phyloP scores from a whole-genome alignment of 2,329 filamentous ascomycete genomes.

The Cryphonectria nitschkei region DNA sequence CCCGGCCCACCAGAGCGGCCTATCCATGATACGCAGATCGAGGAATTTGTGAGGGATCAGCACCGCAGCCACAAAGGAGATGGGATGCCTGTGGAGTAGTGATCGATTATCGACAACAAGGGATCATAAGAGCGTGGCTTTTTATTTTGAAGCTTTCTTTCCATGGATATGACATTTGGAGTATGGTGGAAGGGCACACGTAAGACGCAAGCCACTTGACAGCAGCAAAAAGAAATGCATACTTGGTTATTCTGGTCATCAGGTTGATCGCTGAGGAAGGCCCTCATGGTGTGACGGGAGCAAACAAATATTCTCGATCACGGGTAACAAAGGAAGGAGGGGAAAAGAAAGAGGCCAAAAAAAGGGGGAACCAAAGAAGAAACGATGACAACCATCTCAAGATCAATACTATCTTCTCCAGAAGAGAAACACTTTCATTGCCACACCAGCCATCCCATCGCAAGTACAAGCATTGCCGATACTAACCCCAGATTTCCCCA shows the following conservation, averaged over 20 bases:
- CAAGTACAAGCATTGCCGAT: not conserved
- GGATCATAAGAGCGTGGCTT: not conserved
- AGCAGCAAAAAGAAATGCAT: too few relatives aligned
- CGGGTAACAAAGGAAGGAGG: not conserved
- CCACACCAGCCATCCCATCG: slow-evolving; percentile 10
- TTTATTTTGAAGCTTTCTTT: not conserved
- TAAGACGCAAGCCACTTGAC: not conserved
- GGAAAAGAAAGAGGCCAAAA: too few relatives aligned
- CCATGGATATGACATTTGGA: not conserved
- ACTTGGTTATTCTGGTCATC: not conserved
- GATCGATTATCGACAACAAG: not conserved
- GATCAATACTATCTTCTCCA: not conserved
- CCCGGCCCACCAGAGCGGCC: slow-evolving; percentile 49
- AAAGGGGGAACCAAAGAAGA: too few relatives aligned
- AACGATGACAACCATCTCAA: not conserved
- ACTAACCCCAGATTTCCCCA: slow-evolving; percentile 13
- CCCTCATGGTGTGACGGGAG: not conserved
- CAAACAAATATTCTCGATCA: not conserved
- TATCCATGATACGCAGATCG: slow-evolving; percentile 52
- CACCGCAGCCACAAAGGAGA: slow-evolving; percentile 49
- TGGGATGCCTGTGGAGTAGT: slow-evolving; percentile 20
- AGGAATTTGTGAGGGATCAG: slow-evolving; percentile 57
- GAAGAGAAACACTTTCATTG: not conserved
- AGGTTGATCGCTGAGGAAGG: not conserved
- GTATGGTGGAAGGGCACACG: not conserved